phyloP scores from a whole-genome alignment of 371 early-diverging fungal species.

The Apophysomyces trapeziformis region DNA sequence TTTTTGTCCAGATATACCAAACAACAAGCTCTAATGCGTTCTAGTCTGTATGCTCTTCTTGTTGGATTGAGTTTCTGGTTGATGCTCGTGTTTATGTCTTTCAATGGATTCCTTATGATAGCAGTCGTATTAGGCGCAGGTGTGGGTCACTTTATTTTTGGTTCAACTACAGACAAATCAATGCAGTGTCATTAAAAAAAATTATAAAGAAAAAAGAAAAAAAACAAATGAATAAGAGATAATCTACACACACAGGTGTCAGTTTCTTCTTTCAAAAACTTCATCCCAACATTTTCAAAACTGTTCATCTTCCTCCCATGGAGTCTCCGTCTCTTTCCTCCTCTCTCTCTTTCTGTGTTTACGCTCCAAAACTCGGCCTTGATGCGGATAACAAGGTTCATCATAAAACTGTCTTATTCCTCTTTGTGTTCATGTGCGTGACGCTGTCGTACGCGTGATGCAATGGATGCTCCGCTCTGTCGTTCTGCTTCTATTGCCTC shows the following conservation, averaged over 20 bases:
- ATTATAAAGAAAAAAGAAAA: no score
- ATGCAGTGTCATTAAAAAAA: conserved; percentile 34
- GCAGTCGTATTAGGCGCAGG: conserved; percentile 68
- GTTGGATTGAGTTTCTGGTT: background rate
- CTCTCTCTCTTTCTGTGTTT: no score
- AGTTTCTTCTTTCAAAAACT: no score
- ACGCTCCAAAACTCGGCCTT: no score
- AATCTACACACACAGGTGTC: no score
- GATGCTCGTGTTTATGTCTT: conserved; percentile 72
- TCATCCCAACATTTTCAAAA: no score
- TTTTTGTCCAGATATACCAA: conserved; percentile 34
- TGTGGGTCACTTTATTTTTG: conserved; percentile 65
- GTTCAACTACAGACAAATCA: conserved; percentile 23
- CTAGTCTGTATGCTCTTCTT: background rate
- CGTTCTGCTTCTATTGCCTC: conserved; percentile 1
- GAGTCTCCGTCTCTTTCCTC: no score
- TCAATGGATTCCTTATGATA: conserved; percentile 75
- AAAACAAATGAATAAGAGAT: no score
- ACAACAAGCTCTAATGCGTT: conserved; percentile 48
- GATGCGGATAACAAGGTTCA: background rate
- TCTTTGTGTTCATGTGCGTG: background rate
- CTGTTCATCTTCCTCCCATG: no score
- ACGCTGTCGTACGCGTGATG: conserved; percentile 2
- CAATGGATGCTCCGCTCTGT: background rate
- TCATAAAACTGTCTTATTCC: background rate